Conservation (phyloP, 257 asterid genomes). For the Fraxinus cuspidata region DNA sequence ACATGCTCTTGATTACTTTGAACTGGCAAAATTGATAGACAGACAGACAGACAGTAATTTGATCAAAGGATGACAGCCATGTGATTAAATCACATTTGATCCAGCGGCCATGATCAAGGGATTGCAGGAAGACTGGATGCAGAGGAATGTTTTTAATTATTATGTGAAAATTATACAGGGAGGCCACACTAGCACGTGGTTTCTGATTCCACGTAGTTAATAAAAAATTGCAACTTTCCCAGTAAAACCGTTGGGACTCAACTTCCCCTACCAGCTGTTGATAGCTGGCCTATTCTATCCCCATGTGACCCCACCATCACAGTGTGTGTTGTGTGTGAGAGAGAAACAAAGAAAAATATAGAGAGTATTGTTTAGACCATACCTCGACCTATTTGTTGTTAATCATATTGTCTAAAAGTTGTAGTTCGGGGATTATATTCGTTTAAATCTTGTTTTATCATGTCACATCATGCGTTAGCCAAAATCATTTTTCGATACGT, state of each 20-base stretch:
- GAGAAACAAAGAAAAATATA: slow-evolving; percentile 1
- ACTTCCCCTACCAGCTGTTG: slow-evolving; percentile 70
- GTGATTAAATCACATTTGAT: slow-evolving; percentile 17
- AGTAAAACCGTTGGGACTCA: slow-evolving; percentile 74
- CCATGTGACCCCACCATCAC: slow-evolving; percentile 75
- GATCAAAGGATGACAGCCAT: background rate
- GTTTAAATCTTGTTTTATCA: no score
- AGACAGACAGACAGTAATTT: background rate
- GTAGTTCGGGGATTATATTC: no score
- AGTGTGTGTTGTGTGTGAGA: slow-evolving; percentile 10
- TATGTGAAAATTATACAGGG: slow-evolving; percentile 23
- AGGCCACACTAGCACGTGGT: slow-evolving; percentile 85
- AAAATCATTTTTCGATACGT: no score
- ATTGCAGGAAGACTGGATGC: slow-evolving; percentile 10
- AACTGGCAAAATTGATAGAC: background rate
- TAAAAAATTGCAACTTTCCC: slow-evolving; percentile 54
- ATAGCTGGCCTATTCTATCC: slow-evolving; percentile 77
- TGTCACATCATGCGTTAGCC: no score
- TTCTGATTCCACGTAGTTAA: slow-evolving; percentile 63
- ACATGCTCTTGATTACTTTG: slow-evolving; percentile 26
- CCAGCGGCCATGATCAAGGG: slow-evolving; percentile 24
- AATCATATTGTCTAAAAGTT: no score
- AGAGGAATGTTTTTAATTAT: slow-evolving; percentile 37
- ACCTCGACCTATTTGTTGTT: no score
- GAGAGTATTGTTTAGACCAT: background rate